Base-by-base conservation (phyloP, 2,329 filamentous ascomycete species). In the Cytospora leucostoma region DNA sequence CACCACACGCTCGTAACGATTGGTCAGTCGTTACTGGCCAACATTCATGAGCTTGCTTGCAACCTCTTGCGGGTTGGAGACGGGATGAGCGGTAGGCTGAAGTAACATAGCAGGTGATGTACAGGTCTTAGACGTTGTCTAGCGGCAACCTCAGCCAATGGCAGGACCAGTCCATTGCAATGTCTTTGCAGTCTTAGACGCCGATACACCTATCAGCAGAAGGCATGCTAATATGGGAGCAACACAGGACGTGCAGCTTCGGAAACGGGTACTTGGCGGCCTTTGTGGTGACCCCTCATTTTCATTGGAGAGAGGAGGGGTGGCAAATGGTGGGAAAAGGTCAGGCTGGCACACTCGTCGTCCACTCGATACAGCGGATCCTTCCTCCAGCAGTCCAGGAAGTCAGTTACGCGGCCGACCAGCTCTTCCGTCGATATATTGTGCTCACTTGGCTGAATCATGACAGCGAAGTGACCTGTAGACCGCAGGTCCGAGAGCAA, bases 121-220 rank as follows among this genome's bases (percentile, higher is more conserved):
- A 52, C 32, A 57, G 49, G 61, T 62, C 61, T 59, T 51, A 53
- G 49, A 58, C 47, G 61, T 40, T 59, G 55, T 33, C 51, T 54
- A 19, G n/a, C 49, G 27, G 47, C 35, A 38, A 15, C 38, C 34
- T 40, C 53, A 53, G 49, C 54, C 54, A 58, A 59, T 62, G 57
- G 35, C 52, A 62, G 21, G 56, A 34, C 7, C 53, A 49, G 59
- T 54, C 27, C 51, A 52, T 50, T 27, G 51, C 44, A 19, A 37
- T 63, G 55, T 65, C 52, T 50, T 44, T 60, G 53, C 49, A 56
- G 57, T 57, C 44, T 63, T 56, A 60, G 56, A 60, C 53, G 56
- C 59, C 56, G 59, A 55, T 47, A 57, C 60, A 59, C 44, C 49
- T 47, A 59, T 52, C 56, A 55, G 40, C 59, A 47, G 8, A 49